Evolutionary conservation across 2,329 filamentous ascomycete genomes (phyloP), one percentile per base, ranked within the genome.

Genomic region (Pyricularia pennisetigena): DNA sequence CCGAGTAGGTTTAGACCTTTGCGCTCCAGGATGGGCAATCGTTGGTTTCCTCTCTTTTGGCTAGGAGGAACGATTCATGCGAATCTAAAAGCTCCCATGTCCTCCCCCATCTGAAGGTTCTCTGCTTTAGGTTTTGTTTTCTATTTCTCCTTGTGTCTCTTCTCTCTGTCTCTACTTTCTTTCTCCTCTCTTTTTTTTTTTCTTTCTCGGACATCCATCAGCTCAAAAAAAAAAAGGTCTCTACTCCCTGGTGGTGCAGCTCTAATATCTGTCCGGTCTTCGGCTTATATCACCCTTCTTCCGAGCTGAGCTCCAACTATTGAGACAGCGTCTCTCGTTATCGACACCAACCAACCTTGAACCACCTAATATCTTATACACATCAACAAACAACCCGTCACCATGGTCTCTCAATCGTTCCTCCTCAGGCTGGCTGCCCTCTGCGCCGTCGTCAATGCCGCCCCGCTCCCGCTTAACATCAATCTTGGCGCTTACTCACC

Each of bases 401-500:
- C 9, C 16, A 67, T 67, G 65, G 16, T 59, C 24, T 59, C 41
- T 26, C 65, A 67, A 59, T 67, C 65, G 30, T 59, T n/a, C 65
- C 65, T 67, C 41, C 29, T 67, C 49, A 49, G 65, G 16, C 49
- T 69, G 30, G 28, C 65, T 12, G 67, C 67, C 66, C 63, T 71
- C 54, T 67, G 67, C 67, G 68, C 69, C 65, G 41, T 71, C 63
- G 69, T 68, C 65, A 67, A 30, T 24, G 65, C 65, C 65, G 20
- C 49, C 7, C 71, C 70, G 49, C 68, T 72, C 3, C 71, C 71
- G 16, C 68, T 72, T 28, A 72, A 72, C 70, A 81, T 81, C 72
- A 81, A 81, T 75, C 78, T 81, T 64, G 79, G 79, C 57, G 79
- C 79, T 49, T 81, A 81, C 72, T 81, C 79, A 2, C 79, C 79